Conservation (phyloP, 176 grass and related monocot genomes). For the Rhynchospora pubera region DNA sequence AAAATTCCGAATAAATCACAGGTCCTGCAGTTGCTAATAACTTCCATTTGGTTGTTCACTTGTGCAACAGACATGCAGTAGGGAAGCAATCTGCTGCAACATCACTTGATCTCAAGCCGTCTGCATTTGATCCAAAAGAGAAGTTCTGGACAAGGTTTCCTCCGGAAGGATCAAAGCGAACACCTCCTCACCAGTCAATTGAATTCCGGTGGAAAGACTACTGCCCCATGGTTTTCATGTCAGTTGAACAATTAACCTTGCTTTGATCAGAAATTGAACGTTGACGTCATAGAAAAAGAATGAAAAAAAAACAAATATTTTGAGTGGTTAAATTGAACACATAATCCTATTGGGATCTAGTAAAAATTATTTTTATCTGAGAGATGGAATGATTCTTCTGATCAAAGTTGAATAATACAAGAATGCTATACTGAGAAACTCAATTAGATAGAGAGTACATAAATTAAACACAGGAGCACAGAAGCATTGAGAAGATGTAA, state of each 20-base stretch:
- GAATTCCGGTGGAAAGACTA: slow-evolving; percentile 92
- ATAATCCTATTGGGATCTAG: background rate
- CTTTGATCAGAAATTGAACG: background rate
- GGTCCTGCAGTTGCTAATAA: background rate
- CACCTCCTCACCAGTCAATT: slow-evolving; percentile 68
- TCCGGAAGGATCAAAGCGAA: slow-evolving; percentile 70
- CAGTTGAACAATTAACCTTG: background rate
- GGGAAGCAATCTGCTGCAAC: slow-evolving; percentile 47
- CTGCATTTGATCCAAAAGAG: slow-evolving; percentile 80
- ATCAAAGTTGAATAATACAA: background rate
- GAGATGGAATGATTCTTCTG: background rate
- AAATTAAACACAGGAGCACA: background rate
- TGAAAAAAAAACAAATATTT: background rate
- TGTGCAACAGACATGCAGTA: slow-evolving; percentile 56
- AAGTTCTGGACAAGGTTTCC: slow-evolving; percentile 90
- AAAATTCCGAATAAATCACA: background rate
- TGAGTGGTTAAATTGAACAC: background rate
- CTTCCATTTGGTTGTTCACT: background rate
- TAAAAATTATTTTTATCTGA: background rate
- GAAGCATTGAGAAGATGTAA: background rate
- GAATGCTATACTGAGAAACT: background rate
- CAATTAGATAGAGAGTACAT: background rate
- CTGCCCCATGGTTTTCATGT: slow-evolving; percentile 88
- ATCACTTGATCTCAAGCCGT: slow-evolving; percentile 63
- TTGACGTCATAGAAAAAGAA: background rate